These are phyloP conservation scores for Microbotryum scabiosae DNA, from an alignment of 1,284 basidiomycete genomes.

Conservation along the genomic window DNA sequence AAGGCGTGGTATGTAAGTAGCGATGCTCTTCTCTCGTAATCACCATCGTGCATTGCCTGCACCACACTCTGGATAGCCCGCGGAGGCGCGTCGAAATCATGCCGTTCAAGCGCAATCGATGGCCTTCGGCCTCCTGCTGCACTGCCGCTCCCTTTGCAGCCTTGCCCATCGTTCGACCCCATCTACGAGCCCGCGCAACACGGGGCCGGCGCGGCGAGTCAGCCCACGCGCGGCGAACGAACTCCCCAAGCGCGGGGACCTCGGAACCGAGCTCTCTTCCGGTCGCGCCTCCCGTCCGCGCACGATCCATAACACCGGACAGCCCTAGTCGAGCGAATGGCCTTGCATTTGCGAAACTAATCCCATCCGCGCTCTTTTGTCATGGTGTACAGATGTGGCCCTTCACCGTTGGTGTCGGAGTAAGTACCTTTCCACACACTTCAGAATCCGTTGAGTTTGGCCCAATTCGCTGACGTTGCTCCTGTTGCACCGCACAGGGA, in stretches of 20 bases:
- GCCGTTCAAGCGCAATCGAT: background rate
- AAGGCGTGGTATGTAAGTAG: constrained; percentile 13
- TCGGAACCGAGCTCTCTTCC: too few species aligned
- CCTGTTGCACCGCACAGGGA: background rate
- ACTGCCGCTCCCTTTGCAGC: background rate
- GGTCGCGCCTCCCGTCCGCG: too few species aligned
- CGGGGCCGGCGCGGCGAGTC: too few species aligned
- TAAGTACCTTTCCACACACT: background rate
- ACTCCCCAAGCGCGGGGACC: too few species aligned
- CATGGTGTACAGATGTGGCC: constrained; percentile 16
- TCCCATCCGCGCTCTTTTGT: background rate
- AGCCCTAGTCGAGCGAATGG: too few species aligned
- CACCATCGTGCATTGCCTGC: background rate
- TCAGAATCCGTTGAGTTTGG: too few species aligned
- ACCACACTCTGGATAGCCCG: too few species aligned
- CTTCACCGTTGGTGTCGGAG: constrained; percentile 16
- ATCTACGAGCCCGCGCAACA: too few species aligned
- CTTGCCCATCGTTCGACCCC: background rate
- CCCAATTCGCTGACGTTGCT: background rate
- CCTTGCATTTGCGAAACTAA: background rate
- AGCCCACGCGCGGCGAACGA: too few species aligned
- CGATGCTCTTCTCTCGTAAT: background rate
- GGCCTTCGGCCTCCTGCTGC: background rate
- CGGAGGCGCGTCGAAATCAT: too few species aligned
- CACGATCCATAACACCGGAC: too few species aligned